Evolutionary conservation across 345 rosid genomes (phyloP).

Genomic region (Populus davidiana): DNA sequence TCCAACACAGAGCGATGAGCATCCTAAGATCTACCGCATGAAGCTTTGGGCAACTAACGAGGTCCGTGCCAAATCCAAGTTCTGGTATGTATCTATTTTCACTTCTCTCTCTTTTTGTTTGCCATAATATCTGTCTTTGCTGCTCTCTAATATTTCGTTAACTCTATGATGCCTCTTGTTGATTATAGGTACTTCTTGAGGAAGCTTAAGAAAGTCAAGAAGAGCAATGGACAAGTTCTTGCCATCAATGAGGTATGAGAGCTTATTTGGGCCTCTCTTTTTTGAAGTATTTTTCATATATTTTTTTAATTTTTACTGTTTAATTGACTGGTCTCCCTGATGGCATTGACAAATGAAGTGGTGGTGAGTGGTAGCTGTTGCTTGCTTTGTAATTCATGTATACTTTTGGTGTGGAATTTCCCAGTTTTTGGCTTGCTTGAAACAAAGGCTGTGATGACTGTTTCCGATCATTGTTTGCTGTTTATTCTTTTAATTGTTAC

Average conservation of each 20-base stretch:
- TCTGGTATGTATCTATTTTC: slow-evolving; percentile 40
- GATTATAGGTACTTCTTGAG: slow-evolving; percentile 44
- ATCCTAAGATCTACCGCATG: slow-evolving; percentile 55
- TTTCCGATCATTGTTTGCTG: neutral
- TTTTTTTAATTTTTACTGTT: neutral
- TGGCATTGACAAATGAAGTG: neutral
- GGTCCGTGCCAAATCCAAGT: slow-evolving; percentile 60
- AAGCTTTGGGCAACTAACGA: slow-evolving; percentile 69
- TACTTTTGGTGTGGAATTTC: neutral
- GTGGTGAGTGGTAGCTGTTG: neutral
- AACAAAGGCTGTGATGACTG: neutral
- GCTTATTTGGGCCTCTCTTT: neutral
- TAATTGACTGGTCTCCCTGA: neutral
- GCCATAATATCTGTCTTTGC: neutral
- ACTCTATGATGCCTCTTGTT: neutral
- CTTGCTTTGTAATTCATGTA: neutral
- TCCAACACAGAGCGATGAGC: slow-evolving; percentile 55
- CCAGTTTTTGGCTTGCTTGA: neutral
- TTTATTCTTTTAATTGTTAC: neutral
- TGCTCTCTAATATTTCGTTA: neutral
- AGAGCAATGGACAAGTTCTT: slow-evolving; percentile 51
- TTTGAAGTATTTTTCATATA: neutral
- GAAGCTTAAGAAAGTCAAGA: slow-evolving; percentile 56
- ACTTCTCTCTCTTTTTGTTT: neutral
- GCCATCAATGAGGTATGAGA: slow-evolving; percentile 51